Conservation (phyloP, 2,329 filamentous ascomycete genomes). For the Xylaria sp. region DNA sequence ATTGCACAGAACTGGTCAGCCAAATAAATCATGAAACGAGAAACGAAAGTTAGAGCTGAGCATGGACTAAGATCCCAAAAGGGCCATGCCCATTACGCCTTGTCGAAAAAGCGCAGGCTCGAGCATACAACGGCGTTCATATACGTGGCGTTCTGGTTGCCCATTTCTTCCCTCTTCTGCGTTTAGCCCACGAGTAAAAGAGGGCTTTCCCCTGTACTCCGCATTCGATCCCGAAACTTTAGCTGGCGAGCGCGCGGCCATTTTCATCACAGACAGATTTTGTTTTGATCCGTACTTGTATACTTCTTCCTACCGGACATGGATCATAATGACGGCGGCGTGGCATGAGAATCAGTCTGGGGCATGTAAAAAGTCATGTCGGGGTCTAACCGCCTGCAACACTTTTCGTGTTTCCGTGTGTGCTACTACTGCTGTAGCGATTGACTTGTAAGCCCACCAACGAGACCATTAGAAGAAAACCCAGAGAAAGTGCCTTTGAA, state of each 20-base stretch:
- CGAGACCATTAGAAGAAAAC: background rate
- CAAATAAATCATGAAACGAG: conserved; percentile 20
- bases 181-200: conserved; percentile 6
- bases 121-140: conserved; percentile 25
- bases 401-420: background rate
- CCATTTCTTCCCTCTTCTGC: background rate
- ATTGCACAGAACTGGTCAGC: conserved; percentile 1
- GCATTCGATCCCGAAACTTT: conserved; percentile 4
- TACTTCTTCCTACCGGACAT: background rate
- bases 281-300: background rate
- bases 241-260: conserved; percentile 6
- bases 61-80: conserved; percentile 3
- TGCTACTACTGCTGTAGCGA: background rate
- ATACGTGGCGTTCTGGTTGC: conserved; percentile 23
- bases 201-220: conserved; percentile 6
- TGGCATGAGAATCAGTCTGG: background rate
- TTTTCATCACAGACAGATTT: background rate
- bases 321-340: background rate
- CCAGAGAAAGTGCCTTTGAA: background rate
- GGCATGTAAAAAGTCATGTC: conserved; percentile 1
- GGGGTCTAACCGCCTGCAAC: conserved; percentile 1
- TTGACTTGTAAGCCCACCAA: background rate
- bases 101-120: conserved; percentile 19
- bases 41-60: conserved; percentile 14
- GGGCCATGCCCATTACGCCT: conserved; percentile 17